These are phyloP conservation scores for Camellia sinensis DNA, from an alignment of 148 eudicot species.

Conservation along the genomic window DNA sequence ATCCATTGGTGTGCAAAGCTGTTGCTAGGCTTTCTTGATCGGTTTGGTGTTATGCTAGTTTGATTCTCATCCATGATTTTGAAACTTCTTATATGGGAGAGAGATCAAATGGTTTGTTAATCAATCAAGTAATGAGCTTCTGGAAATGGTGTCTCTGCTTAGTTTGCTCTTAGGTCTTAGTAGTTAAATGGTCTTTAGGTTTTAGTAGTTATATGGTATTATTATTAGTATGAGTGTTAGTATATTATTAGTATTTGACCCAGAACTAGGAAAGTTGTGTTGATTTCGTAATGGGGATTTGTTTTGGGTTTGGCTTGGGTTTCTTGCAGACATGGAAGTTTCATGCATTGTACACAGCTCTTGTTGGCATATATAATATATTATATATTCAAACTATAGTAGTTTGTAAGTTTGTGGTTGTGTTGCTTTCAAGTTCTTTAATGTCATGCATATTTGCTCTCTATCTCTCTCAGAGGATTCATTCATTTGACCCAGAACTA, in stretches of 20 bases:
- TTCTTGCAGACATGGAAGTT: not conserved
- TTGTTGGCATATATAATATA: not conserved
- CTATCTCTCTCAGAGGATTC: too few species aligned
- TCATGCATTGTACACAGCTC: conserved; percentile 9
- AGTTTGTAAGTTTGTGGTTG: not conserved
- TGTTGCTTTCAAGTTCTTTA: not conserved
- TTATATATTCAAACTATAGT: not conserved
- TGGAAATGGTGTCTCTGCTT: too few species aligned
- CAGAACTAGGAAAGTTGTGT: not conserved
- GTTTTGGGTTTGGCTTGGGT: not conserved
- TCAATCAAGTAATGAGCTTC: not conserved
- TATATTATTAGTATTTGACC: not conserved
- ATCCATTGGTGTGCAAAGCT: conserved; percentile 71
- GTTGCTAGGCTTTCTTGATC: conserved; percentile 42
- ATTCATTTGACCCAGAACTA: not conserved
- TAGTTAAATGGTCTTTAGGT: too few species aligned
- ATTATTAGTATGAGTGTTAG: not conserved
- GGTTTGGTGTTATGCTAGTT: not conserved
- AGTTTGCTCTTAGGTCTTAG: too few species aligned
- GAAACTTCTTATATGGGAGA: not conserved
- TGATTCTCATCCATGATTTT: conserved; percentile 9
- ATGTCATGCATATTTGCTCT: conserved; percentile 1
- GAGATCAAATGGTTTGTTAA: too few species aligned
- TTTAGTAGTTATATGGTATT: too few species aligned
- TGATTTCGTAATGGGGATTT: not conserved